Percentiles rank a stretch among this genome's conserved stretches.
These are phyloP conservation scores for Amanita pseudoporphyria DNA, from an alignment of 768 basidiomycete genomes.

Conservation along the genomic window DNA sequence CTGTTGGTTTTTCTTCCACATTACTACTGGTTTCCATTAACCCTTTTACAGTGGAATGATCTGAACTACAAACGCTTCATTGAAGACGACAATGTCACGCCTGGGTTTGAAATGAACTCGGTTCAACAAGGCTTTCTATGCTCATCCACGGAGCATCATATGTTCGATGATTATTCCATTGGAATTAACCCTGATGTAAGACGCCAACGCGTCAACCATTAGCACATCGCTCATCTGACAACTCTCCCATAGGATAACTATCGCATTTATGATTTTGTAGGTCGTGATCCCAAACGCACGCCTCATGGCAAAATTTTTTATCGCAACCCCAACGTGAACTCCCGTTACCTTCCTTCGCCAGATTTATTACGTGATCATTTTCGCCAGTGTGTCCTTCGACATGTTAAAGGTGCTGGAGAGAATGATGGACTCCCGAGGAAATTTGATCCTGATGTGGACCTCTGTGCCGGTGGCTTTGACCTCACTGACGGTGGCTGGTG, in stretches of 20 bases:
- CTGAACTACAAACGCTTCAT: constrained; percentile 12
- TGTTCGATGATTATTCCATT: constrained; percentile 13
- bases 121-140: constrained; percentile 15
- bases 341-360: constrained; percentile 14
- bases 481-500: no score
- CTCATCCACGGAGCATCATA: constrained; percentile 11
- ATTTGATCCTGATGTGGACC: constrained; percentile 14
- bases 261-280: constrained; percentile 11
- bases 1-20: constrained; percentile 4
- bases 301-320: constrained; percentile 11
- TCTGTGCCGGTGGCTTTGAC: constrained; percentile 11
- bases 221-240: background rate
- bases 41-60: constrained; percentile 11
- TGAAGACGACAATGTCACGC: constrained; percentile 11
- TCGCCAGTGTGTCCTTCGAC: constrained; percentile 15
- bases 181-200: constrained; percentile 13
- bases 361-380: constrained; percentile 16
- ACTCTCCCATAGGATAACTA: constrained; percentile 7
- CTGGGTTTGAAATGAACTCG: constrained; percentile 12
- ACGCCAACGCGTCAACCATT: background rate
- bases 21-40: constrained; percentile 3
- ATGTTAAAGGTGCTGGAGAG: constrained; percentile 12
- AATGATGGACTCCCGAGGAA: constrained; percentile 3
- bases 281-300: constrained; percentile 9
- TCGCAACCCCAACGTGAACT: constrained; percentile 5